phyloP scores from a whole-genome alignment of 2,329 filamentous ascomycete genomes.

The Aaosphaeria pasadenensis region DNA sequence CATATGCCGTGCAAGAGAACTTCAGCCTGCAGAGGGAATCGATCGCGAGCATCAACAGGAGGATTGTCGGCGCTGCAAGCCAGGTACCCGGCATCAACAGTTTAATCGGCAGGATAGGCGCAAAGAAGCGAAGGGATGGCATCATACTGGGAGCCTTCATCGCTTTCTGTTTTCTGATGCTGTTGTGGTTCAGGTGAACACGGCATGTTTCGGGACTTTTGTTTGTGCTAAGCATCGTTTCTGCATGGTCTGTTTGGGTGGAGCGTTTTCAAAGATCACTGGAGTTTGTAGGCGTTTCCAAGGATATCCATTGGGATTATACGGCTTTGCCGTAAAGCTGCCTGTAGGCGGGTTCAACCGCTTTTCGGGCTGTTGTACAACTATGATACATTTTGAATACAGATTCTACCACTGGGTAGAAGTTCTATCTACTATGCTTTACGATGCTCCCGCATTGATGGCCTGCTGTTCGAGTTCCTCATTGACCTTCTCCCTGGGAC shows the following conservation, averaged over 20 bases:
- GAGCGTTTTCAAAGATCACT: too few relatives aligned
- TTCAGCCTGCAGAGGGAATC: constrained; percentile 87
- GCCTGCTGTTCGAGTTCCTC: constrained; percentile 8
- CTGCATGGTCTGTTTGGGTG: too few relatives aligned
- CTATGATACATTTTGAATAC: neutral
- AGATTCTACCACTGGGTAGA: neutral
- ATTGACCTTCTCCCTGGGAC: constrained; percentile 4
- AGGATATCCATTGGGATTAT: constrained; percentile 15
- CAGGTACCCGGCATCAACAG: constrained; percentile 92
- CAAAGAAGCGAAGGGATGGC: constrained; percentile 91
- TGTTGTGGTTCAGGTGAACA: constrained; percentile 57
- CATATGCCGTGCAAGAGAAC: constrained; percentile 92
- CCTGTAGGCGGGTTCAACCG: neutral
- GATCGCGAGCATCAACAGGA: constrained; percentile 80
- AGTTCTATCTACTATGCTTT: neutral
- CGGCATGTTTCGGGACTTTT: neutral
- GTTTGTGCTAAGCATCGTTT: constrained; percentile 24
- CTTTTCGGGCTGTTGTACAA: neutral
- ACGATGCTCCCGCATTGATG: constrained; percentile 5
- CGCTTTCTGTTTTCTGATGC: constrained; percentile 83
- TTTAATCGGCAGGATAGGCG: constrained; percentile 86
- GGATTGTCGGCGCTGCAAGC: constrained; percentile 85
- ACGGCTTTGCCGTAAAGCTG: constrained; percentile 13
- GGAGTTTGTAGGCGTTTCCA: neutral
- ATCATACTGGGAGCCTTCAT: constrained; percentile 91